Evolutionary conservation across 176 grass and related monocot species (phyloP).

Genomic region (Paspalum notatum): DNA sequence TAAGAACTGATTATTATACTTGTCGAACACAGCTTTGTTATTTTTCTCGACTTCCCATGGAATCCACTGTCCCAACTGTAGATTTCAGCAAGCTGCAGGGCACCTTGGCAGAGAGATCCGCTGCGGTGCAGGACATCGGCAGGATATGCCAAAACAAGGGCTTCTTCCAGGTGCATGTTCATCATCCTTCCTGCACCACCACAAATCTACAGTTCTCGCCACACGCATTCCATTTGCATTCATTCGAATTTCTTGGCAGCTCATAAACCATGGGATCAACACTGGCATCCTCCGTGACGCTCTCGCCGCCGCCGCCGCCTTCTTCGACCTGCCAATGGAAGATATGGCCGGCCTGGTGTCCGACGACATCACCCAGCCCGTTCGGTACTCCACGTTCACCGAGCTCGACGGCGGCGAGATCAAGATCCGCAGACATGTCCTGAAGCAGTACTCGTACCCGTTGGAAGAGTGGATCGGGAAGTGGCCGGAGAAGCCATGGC

Average conservation of each 20-base stretch:
- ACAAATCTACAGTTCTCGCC: not conserved
- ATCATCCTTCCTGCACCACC: too few relatives aligned
- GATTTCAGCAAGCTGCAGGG: not conserved
- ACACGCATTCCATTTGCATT: not conserved
- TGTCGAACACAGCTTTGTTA: too few relatives aligned
- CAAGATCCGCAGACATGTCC: not conserved
- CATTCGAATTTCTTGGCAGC: not conserved
- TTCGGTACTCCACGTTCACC: not conserved
- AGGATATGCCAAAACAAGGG: not conserved
- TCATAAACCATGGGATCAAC: not conserved
- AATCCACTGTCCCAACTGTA: not conserved
- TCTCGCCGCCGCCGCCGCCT: not conserved
- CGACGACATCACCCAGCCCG: not conserved
- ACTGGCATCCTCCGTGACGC: not conserved
- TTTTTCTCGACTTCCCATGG: conserved; percentile 16
- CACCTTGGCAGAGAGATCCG: not conserved
- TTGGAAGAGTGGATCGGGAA: not conserved
- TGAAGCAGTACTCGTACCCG: not conserved
- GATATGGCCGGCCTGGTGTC: not conserved
- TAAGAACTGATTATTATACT: too few relatives aligned
- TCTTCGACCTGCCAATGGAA: conserved; percentile 1
- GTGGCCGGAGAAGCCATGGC: not conserved
- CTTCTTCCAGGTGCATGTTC: not conserved
- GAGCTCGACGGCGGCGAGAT: not conserved
- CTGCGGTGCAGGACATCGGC: not conserved